These are phyloP conservation scores for Jacaranda mimosifolia DNA, from an alignment of 257 asterid species.

Conservation along the genomic window DNA sequence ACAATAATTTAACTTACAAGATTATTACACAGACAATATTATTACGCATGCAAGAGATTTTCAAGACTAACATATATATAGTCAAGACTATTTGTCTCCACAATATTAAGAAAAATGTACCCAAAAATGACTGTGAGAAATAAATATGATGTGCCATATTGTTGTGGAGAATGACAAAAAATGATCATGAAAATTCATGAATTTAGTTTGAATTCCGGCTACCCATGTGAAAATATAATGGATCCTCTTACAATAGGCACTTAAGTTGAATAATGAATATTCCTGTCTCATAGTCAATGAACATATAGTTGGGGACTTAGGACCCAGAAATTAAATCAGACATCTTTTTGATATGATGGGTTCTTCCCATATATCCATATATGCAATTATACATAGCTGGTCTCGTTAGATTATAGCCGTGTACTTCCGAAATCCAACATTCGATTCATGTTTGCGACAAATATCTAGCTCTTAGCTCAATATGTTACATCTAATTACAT, in stretches of 20 bases:
- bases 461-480: no score
- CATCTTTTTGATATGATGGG: slow-evolving; percentile 17
- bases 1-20: no score
- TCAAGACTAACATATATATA: no score
- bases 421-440: no score
- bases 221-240: slow-evolving; percentile 28
- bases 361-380: slow-evolving; percentile 14
- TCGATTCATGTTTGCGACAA: no score
- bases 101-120: neutral
- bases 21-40: no score
- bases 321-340: slow-evolving; percentile 25
- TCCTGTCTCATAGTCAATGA: slow-evolving; percentile 31
- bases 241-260: slow-evolving; percentile 16
- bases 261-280: slow-evolving; percentile 28
- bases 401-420: no score
- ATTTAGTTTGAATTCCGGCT: slow-evolving; percentile 28
- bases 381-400: neutral
- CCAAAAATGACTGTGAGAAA: neutral
- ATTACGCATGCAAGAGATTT: no score
- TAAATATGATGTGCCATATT: slow-evolving; percentile 24
- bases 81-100: no score
- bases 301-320: slow-evolving; percentile 31
- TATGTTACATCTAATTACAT: no score
- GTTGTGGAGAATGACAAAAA: slow-evolving; percentile 10
- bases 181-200: slow-evolving; percentile 10